phyloP scores from a whole-genome alignment of 2,329 filamentous ascomycete genomes.

The Elsinoe fawcettii region DNA sequence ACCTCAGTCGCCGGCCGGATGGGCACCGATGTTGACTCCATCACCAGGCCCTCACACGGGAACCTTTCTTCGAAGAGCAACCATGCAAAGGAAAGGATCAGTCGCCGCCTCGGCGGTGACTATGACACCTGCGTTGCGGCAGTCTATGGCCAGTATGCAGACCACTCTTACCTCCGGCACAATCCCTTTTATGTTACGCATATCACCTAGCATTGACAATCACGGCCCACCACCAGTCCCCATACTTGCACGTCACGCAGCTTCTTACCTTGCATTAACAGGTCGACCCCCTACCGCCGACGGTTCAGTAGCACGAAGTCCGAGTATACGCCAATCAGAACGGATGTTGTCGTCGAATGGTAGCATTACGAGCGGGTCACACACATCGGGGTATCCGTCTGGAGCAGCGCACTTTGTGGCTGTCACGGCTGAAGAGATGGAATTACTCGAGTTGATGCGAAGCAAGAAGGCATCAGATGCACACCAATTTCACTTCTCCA shows the following conservation, averaged over 20 bases:
- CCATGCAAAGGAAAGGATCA: conserved; percentile 15
- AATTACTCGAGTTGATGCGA: conserved; percentile 43
- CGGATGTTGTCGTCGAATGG: conserved; percentile 8
- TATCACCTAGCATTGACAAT: conserved; percentile 15
- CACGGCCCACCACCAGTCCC: conserved; percentile 11
- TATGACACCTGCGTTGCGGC: conserved; percentile 12
- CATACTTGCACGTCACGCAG: conserved; percentile 16
- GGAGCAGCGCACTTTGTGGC: conserved; percentile 32
- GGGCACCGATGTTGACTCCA: conserved; percentile 16
- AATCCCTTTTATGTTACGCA: conserved; percentile 23
- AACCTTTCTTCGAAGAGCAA: conserved; percentile 13
- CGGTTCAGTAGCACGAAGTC: conserved; percentile 7
- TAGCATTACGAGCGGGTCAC: conserved; percentile 14
- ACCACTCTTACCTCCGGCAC: conserved; percentile 24
- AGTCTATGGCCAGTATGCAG: conserved; percentile 19
- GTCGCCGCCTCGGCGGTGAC: conserved; percentile 1
- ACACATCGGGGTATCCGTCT: conserved; percentile 3
- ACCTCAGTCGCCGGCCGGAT: conserved; percentile 16
- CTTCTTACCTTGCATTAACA: conserved; percentile 17
- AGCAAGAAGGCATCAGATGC: conserved; percentile 36
- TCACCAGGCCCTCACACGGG: conserved; percentile 1
- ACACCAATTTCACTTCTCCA: conserved; percentile 12
- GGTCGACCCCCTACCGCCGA: conserved; percentile 17
- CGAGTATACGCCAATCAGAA: conserved; percentile 12
- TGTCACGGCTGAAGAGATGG: conserved; percentile 44